Percentiles rank a stretch among this genome's conserved stretches.
Conservation (phyloP, 2,329 filamentous ascomycete species). For the Ilyonectria robusta region DNA sequence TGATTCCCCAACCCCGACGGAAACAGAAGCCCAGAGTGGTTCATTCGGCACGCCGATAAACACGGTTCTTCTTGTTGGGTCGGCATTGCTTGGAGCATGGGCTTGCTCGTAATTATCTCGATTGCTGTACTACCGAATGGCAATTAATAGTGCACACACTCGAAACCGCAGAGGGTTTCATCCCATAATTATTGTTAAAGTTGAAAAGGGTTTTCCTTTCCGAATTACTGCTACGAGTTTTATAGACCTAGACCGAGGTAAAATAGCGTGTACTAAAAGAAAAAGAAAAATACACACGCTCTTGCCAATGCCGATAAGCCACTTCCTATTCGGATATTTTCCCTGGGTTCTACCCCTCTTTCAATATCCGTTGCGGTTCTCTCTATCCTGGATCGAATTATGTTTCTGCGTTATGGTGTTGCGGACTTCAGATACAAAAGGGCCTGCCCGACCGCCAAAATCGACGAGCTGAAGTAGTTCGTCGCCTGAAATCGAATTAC, state of each 20-base stretch:
- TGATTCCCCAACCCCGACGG: background rate
- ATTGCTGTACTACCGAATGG: background rate
- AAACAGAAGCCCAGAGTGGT: conserved; percentile 5
- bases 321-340: background rate
- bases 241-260: too few relatives aligned
- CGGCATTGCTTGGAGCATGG: conserved; percentile 19
- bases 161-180: too few relatives aligned
- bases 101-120: background rate
- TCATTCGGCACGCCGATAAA: conserved; percentile 2
- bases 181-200: too few relatives aligned
- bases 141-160: background rate
- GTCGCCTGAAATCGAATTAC: background rate
- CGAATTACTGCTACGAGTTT: too few relatives aligned
- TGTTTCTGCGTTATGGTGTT: conserved; percentile 42
- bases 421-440: conserved; percentile 29
- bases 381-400: conserved; percentile 29
- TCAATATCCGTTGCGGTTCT: background rate
- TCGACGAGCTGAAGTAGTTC: background rate
- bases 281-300: background rate
- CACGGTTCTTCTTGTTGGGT: conserved; percentile 8
- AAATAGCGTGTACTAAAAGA: too few relatives aligned
- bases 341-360: background rate
- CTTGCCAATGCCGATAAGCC: background rate
- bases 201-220: too few relatives aligned
- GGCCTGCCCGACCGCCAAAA: background rate